phyloP scores from a whole-genome alignment of 2,329 filamentous ascomycete genomes.

The Stachybotrys elegans region DNA sequence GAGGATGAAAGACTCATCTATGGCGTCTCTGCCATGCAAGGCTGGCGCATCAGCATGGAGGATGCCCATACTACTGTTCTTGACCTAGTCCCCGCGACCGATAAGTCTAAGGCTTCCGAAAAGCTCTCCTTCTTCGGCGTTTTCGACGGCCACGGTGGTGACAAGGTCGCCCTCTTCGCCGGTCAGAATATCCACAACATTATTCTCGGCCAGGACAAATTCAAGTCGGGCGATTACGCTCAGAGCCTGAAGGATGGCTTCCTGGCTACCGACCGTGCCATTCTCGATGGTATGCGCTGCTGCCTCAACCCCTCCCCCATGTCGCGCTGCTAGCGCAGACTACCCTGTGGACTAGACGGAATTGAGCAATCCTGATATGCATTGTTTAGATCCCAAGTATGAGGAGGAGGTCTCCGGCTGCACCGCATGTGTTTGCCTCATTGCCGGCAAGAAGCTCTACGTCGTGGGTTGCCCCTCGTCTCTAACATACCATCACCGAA shows the following conservation, averaged over 20 bases:
- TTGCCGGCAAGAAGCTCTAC: conserved; percentile 89
- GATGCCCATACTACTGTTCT: conserved; percentile 89
- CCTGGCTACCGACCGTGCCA: conserved; percentile 90
- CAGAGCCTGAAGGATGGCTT: conserved; percentile 97
- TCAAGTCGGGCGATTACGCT: conserved; percentile 85
- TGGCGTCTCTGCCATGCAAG: conserved; percentile 97
- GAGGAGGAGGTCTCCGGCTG: conserved; percentile 98
- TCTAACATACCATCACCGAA: too few species aligned
- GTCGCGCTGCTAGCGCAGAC: too few species aligned
- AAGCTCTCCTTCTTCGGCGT: conserved; percentile 95
- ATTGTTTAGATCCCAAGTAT: conserved; percentile 79
- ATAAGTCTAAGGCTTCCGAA: conserved; percentile 58
- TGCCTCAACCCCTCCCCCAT: conserved; percentile 6
- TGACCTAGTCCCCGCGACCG: conserved; percentile 64
- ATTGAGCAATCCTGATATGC: neutral
- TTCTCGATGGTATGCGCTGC: conserved; percentile 72
- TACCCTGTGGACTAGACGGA: too few species aligned
- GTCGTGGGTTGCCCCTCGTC: conserved; percentile 61
- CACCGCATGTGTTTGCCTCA: conserved; percentile 86
- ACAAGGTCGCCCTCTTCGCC: conserved; percentile 90
- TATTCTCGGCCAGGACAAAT: conserved; percentile 88
- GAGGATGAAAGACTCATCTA: conserved; percentile 91
- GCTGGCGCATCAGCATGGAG: conserved; percentile 99
- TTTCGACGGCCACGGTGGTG: conserved; percentile 95
- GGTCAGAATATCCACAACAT: conserved; percentile 93